Evolutionary conservation across 305 asterid genomes (phyloP).

Genomic region (Ilex paraguariensis): DNA sequence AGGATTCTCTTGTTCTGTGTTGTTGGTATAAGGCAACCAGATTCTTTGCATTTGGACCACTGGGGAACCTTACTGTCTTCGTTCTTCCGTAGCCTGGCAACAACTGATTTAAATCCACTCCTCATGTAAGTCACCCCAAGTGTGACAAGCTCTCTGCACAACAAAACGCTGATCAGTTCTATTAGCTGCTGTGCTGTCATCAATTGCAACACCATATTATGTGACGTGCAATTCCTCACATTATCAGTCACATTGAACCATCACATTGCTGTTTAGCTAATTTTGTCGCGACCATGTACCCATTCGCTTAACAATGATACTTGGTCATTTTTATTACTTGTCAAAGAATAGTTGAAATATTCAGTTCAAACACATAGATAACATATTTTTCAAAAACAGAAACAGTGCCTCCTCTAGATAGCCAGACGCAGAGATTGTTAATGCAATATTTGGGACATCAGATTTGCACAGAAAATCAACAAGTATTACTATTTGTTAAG

Average conservation of each 20-base stretch:
- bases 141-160: conserved; percentile 68
- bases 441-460: no score
- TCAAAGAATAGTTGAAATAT: no score
- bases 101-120: conserved; percentile 52
- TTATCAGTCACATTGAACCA: not conserved
- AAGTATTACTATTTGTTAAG: no score
- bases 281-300: not conserved
- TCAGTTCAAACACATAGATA: no score
- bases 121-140: conserved; percentile 48
- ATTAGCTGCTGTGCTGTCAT: no score
- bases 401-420: no score
- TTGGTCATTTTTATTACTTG: no score
- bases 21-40: conserved; percentile 65
- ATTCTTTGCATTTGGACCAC: conserved; percentile 67
- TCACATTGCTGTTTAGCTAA: not conserved
- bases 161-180: not conserved
- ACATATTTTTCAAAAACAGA: no score
- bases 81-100: conserved; percentile 65
- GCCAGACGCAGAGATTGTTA: no score
- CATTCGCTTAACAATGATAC: not conserved
- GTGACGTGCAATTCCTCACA: not conserved
- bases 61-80: conserved; percentile 52
- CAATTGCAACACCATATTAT: not conserved
- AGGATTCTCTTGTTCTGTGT: conserved; percentile 57
- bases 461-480: no score